Base-by-base conservation (phyloP, 2,329 filamentous ascomycete species). In the Paracamarosporium sp. region DNA sequence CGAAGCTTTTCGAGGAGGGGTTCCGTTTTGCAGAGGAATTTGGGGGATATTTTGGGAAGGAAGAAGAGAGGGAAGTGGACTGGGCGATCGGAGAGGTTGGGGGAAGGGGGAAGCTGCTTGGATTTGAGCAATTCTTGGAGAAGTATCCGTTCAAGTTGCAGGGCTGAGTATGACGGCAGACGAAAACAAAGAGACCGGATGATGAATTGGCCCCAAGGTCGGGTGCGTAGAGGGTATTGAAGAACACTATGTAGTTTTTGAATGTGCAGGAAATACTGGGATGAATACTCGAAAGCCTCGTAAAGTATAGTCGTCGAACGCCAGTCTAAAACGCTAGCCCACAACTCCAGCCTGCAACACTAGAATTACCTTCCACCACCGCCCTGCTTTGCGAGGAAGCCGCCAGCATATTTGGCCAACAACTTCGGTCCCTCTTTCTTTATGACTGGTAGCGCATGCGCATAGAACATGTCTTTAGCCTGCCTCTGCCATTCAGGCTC, bases 361-460 rank as follows among this genome's bases (percentile, higher is more conserved):
- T n/a, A n/a, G n/a, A 35, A 38, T 41, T 24, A 40, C 17, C 48
- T 31, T 17, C 35, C 24, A 9, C 13, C 24, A 2, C 47, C 54
- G n/a, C 41, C 55, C 51, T 58, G 40, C 46, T 63, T 64, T 9
- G 61, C 57, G 28, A 64, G 31, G 8, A 63, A 53, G 25, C 50
- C 55, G 15, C 60, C 62, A 31, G 66, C 45, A 50, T 68, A 57
- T 44, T 63, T 63, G 22, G 43, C 48, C 6, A 68, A 54, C 36
- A 53, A 56, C 57, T 66, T 66, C 9, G 56, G 56, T 2, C 63
- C 63, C 51, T 68, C 65, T 2, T 50, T 55, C 59, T 68, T 68
- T 46, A 68, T 66, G 5, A 60, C 62, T 1, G 65, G 65, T 8
- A 68, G 40, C 24, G 65, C 65, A 57, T 68, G 66, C 33, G 60